These are phyloP conservation scores for Carex littledalei DNA, from an alignment of 176 grass and related monocot species.

Conservation along the genomic window DNA sequence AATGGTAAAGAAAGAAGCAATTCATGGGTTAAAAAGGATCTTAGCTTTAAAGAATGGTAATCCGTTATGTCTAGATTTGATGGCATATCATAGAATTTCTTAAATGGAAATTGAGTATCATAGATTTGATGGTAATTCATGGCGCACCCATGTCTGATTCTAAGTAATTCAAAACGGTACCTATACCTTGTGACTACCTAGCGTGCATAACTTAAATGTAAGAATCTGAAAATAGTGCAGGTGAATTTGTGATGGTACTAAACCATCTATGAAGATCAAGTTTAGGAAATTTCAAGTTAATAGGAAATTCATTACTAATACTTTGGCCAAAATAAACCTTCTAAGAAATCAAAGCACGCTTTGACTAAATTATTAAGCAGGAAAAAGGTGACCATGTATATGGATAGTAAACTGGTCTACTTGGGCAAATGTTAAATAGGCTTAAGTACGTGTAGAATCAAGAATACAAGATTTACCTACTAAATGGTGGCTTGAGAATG, in stretches of 20 bases:
- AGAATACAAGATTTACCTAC: neutral
- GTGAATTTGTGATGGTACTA: neutral
- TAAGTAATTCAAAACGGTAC: neutral
- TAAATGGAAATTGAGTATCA: too few species aligned
- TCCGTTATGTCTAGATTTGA: slow-evolving; percentile 1
- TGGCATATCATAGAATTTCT: neutral
- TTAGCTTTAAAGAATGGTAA: neutral
- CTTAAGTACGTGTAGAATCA: neutral
- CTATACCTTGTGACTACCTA: neutral
- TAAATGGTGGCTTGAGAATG: neutral
- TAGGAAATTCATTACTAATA: neutral
- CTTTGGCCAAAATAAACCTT: neutral
- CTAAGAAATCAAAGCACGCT: neutral
- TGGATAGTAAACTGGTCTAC: neutral
- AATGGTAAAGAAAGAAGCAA: neutral
- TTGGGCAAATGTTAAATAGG: neutral
- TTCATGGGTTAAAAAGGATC: neutral
- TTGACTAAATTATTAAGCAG: neutral
- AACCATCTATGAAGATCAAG: neutral
- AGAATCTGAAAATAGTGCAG: neutral
- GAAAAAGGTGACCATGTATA: neutral
- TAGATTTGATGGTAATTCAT: neutral
- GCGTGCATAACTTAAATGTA: neutral
- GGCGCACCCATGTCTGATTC: too few species aligned
- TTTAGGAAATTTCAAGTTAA: neutral